These are phyloP conservation scores for Penicillium mononematosum DNA, from an alignment of 495 filamentous ascomycete genomes.

Conservation along the genomic window DNA sequence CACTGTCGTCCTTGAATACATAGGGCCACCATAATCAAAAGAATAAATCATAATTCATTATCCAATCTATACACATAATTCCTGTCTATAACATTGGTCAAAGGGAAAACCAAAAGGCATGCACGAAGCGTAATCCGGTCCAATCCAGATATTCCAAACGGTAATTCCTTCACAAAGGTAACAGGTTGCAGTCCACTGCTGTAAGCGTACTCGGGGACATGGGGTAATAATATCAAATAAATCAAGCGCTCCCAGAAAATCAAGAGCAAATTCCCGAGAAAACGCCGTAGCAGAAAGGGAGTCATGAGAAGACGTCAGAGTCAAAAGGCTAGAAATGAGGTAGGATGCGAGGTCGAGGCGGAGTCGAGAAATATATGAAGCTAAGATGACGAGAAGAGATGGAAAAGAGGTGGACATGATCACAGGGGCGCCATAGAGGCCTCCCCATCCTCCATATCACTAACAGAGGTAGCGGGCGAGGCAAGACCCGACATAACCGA, in stretches of 20 bases:
- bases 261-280: background rate
- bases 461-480: conserved; percentile 34
- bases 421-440: conserved; percentile 13
- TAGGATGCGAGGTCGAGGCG: background rate
- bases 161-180: conserved; percentile 7
- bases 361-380: background rate
- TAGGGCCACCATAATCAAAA: background rate
- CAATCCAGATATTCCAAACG: conserved; percentile 2
- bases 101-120: background rate
- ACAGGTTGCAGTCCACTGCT: background rate
- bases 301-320: background rate
- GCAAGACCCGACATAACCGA: conserved; percentile 37
- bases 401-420: background rate
- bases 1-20: background rate
- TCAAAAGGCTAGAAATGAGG: background rate
- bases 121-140: background rate
- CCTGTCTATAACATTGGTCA: background rate
- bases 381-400: background rate
- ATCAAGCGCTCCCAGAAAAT: conserved; percentile 9
- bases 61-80: conserved; percentile 9
- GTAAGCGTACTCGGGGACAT: background rate
- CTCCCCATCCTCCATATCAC: conserved; percentile 29
- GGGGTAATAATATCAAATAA: conserved; percentile 1
- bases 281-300: background rate
- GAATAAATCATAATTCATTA: conserved; percentile 11